These are phyloP conservation scores for Xylariaceae sp. DNA, from an alignment of 2,329 filamentous ascomycete species.

Conservation along the genomic window DNA sequence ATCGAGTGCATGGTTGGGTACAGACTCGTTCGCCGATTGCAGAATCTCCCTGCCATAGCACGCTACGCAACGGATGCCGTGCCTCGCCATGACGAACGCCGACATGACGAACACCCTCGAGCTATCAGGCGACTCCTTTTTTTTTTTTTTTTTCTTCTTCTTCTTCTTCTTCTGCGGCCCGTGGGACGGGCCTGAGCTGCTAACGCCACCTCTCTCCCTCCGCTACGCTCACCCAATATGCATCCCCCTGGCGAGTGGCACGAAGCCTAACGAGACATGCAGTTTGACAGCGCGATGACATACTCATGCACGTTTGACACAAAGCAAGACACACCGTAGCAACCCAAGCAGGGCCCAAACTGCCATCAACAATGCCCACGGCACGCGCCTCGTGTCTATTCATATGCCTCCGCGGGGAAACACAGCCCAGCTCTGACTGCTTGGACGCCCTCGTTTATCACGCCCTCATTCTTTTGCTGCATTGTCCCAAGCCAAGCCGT, in stretches of 20 bases:
- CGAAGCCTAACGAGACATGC: conserved; percentile 20
- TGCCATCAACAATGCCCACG: conserved; percentile 5
- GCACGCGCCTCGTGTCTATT: conserved; percentile 11
- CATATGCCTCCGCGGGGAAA: conserved; percentile 7
- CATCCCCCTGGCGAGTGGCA: conserved; percentile 16
- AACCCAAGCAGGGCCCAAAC: background rate
- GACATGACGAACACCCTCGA: conserved; percentile 12
- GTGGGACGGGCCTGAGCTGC: conserved; percentile 11
- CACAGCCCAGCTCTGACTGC: background rate
- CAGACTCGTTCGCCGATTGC: conserved; percentile 1
- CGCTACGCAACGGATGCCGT: conserved; percentile 8
- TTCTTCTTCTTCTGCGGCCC: background rate
- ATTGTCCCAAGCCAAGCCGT: conserved; percentile 12
- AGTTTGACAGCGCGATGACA: conserved; percentile 18
- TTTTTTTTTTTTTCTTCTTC: background rate
- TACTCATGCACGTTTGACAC: conserved; percentile 17
- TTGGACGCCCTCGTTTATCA: conserved; percentile 6
- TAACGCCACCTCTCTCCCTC: conserved; percentile 5
- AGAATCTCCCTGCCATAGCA: conserved; percentile 9
- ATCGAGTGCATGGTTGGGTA: conserved; percentile 12
- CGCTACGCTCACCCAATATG: conserved; percentile 16
- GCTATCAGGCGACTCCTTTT: conserved; percentile 6
- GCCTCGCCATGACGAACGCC: conserved; percentile 11
- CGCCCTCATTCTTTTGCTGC: conserved; percentile 8
- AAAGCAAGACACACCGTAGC: conserved; percentile 15